These are phyloP conservation scores for Solanum paucissectum DNA, from an alignment of 257 asterid species.

Conservation along the genomic window DNA sequence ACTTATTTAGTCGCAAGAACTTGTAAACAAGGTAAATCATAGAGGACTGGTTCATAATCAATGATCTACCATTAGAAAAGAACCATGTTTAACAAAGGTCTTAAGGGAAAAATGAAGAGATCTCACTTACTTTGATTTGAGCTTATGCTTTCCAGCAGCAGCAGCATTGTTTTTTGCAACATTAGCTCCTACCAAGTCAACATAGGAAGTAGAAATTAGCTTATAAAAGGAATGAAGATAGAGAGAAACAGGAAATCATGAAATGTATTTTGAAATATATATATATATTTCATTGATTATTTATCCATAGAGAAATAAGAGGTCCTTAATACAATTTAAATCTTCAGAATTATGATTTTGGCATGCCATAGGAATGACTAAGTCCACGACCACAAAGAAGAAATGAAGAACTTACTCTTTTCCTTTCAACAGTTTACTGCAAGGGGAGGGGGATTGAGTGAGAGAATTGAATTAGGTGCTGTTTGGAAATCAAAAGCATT, in stretches of 20 bases:
- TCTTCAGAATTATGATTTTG: not conserved
- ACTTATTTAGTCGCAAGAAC: not conserved
- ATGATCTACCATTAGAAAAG: not conserved
- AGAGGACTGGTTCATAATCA: not conserved
- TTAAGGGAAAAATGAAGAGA: not conserved
- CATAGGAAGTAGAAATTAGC: constrained; percentile 3
- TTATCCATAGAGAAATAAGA: not conserved
- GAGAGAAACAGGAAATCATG: not conserved
- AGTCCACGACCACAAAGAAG: not conserved
- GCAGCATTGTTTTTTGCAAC: constrained; percentile 11
- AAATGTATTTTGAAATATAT: not conserved
- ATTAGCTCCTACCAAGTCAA: constrained; percentile 26
- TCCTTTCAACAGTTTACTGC: not conserved
- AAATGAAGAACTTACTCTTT: not conserved
- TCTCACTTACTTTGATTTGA: constrained; percentile 43
- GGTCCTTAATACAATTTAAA: not conserved
- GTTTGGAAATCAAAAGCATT: not conserved
- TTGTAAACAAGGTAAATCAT: not conserved
- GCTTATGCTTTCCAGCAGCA: constrained; percentile 6
- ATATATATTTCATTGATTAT: not conserved
- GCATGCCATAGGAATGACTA: not conserved
- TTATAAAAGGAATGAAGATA: not conserved
- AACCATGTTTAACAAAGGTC: not conserved
- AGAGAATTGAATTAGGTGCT: not conserved
- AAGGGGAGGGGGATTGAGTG: not conserved